A percentile compares a stretch with the other conserved stretches of the same genome.
Conservation (phyloP, 495 filamentous ascomycete species). For the Lichenothelia convexa region DNA sequence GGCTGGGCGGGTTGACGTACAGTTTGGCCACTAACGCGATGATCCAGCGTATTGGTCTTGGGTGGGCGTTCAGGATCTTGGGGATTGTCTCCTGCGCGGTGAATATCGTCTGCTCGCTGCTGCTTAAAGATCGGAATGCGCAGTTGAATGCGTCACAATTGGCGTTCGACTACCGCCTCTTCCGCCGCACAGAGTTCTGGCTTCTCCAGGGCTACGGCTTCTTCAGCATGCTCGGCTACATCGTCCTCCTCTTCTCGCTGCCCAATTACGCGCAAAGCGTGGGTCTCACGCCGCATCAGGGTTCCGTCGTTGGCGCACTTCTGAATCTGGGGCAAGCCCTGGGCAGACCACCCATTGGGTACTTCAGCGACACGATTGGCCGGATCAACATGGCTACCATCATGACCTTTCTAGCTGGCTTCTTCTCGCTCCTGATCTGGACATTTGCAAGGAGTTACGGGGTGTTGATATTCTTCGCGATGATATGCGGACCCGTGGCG, state of each 20-base stretch:
- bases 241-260: conserved; percentile 53
- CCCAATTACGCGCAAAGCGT: conserved; percentile 47
- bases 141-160: conserved; percentile 28
- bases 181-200: conserved; percentile 42
- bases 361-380: conserved; percentile 45
- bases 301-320: conserved; percentile 49
- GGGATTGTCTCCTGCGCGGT: conserved; percentile 40
- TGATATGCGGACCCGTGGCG: conserved; percentile 50
- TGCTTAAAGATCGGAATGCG: conserved; percentile 51
- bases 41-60: conserved; percentile 40
- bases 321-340: conserved; percentile 48
- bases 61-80: conserved; percentile 52
- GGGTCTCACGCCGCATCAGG: conserved; percentile 46
- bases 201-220: conserved; percentile 50
- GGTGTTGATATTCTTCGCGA: conserved; percentile 49
- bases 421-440: conserved; percentile 52
- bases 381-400: conserved; percentile 46
- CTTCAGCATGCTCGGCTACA: conserved; percentile 54
- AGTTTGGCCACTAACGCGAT: conserved; percentile 33
- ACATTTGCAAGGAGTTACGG: conserved; percentile 45
- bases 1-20: conserved; percentile 50
- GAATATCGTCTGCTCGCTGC: conserved; percentile 36
- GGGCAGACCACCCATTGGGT: conserved; percentile 49
- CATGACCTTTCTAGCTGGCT: conserved; percentile 38
- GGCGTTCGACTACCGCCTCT: conserved; percentile 14